Base-by-base conservation (phyloP, 495 filamentous ascomycete species). In the Neurospora tetrasperma region DNA sequence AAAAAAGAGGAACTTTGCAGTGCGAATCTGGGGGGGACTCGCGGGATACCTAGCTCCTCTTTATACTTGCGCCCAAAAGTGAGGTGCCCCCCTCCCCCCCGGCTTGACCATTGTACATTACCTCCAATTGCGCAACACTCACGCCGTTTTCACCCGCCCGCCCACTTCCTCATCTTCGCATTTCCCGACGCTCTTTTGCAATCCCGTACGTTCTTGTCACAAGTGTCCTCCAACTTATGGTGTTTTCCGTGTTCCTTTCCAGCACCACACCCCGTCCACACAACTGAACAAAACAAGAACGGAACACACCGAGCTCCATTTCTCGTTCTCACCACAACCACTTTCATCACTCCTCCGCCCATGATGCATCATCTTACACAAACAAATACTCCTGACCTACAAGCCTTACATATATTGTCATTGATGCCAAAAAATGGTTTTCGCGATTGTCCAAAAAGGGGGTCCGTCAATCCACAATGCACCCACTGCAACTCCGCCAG, bases 41-140 rank as follows among this genome's bases (percentile, higher is more conserved):
- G 66, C 44, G 76, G 76, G 78, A 73, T 40, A 59, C 71, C 71
- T 69, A 73, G 23, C 12, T 20, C 75, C 75, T 72, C 71, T 77
- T 79, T 79, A 79, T 79, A 79, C 75, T 73, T 71, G 42, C 78
- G 40, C 76, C 71, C 74, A 73, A 73, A 71, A 66, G 54, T 66
- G 27, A 66, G 54, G 69, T 66, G 54, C 54, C 14, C 27, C 27
- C 27, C 54, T 27, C 39, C 39, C 39, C 38, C 39, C 35, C 35
- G 35, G 54, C 54, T 66, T 66, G 54, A 66, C 23, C 27, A 38
- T 31, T 31, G 27, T 31, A 31, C 27, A 2, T 1, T 27, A 66
- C 54, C 31, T 35, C 54, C 54, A 66, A 66, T 18, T 66, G 27
- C 31, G 54, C 54, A 66, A 66, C 54, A 35, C 54, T 8, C 31